These are phyloP conservation scores for Phytophthora boehmeriae DNA, from an alignment of 352 stramenopile genomes.

Conservation along the genomic window DNA sequence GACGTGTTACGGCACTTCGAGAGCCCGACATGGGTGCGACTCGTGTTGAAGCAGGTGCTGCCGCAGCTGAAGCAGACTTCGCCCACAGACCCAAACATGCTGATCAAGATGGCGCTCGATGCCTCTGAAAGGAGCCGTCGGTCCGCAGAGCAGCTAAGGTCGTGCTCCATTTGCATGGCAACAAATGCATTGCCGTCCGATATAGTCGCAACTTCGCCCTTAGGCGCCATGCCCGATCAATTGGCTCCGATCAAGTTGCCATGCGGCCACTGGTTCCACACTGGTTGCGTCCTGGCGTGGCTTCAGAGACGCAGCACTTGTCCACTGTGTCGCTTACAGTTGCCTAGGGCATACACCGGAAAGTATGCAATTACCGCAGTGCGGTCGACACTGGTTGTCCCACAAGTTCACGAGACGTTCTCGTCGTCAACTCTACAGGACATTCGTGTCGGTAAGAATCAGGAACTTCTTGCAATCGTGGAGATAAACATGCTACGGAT, in stretches of 20 bases:
- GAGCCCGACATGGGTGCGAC: conserved; percentile 20
- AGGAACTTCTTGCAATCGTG: conserved; percentile 55
- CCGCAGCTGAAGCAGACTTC: conserved; percentile 26
- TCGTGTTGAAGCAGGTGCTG: conserved; percentile 22
- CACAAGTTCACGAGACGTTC: conserved; percentile 45
- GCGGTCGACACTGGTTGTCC: conserved; percentile 60
- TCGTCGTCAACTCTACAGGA: conserved; percentile 44
- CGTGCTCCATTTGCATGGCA: conserved; percentile 90
- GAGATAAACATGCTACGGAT: conserved; percentile 67
- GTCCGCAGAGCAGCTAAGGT: conserved; percentile 25
- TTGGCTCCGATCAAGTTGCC: conserved; percentile 54
- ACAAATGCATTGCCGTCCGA: conserved; percentile 50
- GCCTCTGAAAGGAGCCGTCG: conserved; percentile 13
- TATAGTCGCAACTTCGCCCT: background rate
- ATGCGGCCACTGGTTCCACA: conserved; percentile 93
- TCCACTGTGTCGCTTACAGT: conserved; percentile 92
- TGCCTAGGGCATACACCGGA: conserved; percentile 70
- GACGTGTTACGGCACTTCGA: conserved; percentile 27
- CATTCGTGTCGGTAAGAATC: conserved; percentile 28
- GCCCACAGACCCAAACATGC: conserved; percentile 17
- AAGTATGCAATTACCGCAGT: conserved; percentile 69
- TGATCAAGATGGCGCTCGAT: conserved; percentile 34
- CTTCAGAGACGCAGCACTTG: conserved; percentile 90
- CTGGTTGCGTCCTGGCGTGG: conserved; percentile 92
- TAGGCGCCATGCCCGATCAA: conserved; percentile 32